These are phyloP conservation scores for Keqinozyma sinolaborantium DNA, from an alignment of 1,139 yeast genomes.

Conservation along the genomic window DNA sequence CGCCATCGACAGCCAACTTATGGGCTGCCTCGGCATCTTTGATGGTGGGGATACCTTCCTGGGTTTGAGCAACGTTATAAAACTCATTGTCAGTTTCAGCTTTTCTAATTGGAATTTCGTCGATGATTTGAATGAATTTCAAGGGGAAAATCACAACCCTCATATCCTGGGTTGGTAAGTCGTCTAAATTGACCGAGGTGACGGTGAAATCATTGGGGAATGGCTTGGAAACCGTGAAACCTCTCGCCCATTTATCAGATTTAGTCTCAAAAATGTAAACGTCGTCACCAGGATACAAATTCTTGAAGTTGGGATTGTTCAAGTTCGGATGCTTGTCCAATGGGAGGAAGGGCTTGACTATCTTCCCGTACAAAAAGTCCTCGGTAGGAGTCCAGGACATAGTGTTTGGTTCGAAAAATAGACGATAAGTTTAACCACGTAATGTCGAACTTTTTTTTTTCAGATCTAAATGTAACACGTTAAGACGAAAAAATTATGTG, in stretches of 20 bases:
- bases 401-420: too few species aligned
- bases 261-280: slow-evolving; percentile 72
- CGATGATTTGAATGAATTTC: slow-evolving; percentile 41
- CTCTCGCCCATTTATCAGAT: slow-evolving; percentile 73
- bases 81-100: slow-evolving; percentile 26
- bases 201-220: slow-evolving; percentile 67
- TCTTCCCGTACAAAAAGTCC: slow-evolving; percentile 44
- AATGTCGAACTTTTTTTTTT: too few species aligned
- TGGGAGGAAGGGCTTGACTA: slow-evolving; percentile 61
- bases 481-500: too few species aligned
- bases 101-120: slow-evolving; percentile 26
- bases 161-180: slow-evolving; percentile 52
- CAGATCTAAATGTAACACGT: too few species aligned
- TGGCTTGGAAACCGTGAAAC: slow-evolving; percentile 62
- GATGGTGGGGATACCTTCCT: slow-evolving; percentile 40
- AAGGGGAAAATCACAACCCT: slow-evolving; percentile 61
- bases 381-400: slow-evolving; percentile 39
- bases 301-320: slow-evolving; percentile 39
- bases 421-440: too few species aligned
- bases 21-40: slow-evolving; percentile 40
- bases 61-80: slow-evolving; percentile 25
- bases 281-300: slow-evolving; percentile 78
- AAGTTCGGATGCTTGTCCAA: slow-evolving; percentile 46
- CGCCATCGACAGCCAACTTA: slow-evolving; percentile 26
- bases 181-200: slow-evolving; percentile 57